Conservation (phyloP, 495 filamentous ascomycete genomes). For the Aspergillus egyptiacus region DNA sequence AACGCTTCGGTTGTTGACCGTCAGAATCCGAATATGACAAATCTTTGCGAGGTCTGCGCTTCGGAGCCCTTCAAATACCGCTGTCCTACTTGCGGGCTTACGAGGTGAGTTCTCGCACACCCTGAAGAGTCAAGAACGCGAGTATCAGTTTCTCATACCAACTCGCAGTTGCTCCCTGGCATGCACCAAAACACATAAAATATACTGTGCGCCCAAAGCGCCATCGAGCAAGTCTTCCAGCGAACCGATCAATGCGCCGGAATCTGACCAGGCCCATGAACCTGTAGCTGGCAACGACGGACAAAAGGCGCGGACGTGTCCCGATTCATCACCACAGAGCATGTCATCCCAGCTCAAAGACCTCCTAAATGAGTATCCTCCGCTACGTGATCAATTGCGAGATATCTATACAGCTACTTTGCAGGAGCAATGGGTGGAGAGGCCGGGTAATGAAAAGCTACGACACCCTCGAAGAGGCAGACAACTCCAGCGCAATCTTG, state of each 20-base stretch:
- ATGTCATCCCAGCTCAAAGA: constrained; percentile 41
- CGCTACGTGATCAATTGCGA: constrained; percentile 43
- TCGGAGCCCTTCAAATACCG: constrained; percentile 56
- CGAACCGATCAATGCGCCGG: constrained; percentile 33
- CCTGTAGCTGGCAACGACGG: constrained; percentile 6
- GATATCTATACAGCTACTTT: constrained; percentile 49
- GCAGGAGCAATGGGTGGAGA: constrained; percentile 39
- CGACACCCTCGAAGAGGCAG: constrained; percentile 40
- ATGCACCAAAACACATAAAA: constrained; percentile 61
- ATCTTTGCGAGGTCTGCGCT: constrained; percentile 54
- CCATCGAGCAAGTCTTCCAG: constrained; percentile 16
- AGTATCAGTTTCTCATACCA: neutral
- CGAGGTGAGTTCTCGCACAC: too few species aligned
- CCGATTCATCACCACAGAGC: constrained; percentile 18
- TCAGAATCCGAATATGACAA: constrained; percentile 23
- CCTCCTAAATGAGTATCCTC: constrained; percentile 48
- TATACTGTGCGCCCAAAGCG: constrained; percentile 40
- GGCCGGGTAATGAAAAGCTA: constrained; percentile 17
- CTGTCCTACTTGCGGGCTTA: constrained; percentile 55
- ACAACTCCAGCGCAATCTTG: constrained; percentile 34
- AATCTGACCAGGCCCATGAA: constrained; percentile 11
- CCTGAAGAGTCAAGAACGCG: too few species aligned
- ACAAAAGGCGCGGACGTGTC: constrained; percentile 11
- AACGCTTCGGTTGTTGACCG: neutral
- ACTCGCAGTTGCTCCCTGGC: constrained; percentile 59